phyloP scores from a whole-genome alignment of 768 basidiomycete species.

The Amanita molliuscula region DNA sequence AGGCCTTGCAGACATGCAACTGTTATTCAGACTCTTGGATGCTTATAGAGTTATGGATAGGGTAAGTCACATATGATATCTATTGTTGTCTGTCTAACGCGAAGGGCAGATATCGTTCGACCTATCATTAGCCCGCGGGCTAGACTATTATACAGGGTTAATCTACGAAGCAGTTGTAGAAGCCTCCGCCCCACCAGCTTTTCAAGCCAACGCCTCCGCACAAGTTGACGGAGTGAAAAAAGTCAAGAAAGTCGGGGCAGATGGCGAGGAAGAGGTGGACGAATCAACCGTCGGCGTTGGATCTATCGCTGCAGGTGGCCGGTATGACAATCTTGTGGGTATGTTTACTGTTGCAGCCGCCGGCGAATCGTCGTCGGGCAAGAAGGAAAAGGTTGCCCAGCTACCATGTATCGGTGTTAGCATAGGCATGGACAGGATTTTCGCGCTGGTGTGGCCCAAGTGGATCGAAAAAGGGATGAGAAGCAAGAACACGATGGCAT shows the following conservation, averaged over 20 bases:
- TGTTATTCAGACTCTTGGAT: conserved; percentile 73
- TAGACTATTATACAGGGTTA: conserved; percentile 98
- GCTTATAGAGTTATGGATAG: conserved; percentile 74
- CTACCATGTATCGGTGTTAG: conserved; percentile 90
- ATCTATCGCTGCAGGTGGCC: conserved; percentile 92
- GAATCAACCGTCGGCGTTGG: conserved; percentile 92
- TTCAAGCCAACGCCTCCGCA: conserved; percentile 33
- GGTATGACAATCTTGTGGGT: conserved; percentile 92
- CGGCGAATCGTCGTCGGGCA: conserved; percentile 29
- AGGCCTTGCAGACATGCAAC: conserved; percentile 79
- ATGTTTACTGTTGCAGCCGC: conserved; percentile 82
- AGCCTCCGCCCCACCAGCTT: conserved; percentile 85
- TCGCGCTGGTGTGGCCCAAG: conserved; percentile 82
- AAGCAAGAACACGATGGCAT: conserved; percentile 91
- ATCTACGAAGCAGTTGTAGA: conserved; percentile 96
- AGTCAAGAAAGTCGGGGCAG: conserved; percentile 28
- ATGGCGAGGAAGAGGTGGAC: conserved; percentile 80
- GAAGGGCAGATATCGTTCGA: conserved; percentile 82
- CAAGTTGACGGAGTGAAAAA: conserved; percentile 25
- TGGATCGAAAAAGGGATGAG: conserved; percentile 73
- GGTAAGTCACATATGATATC: conserved; percentile 26
- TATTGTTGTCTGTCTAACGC: background rate
- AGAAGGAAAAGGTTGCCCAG: conserved; percentile 56
- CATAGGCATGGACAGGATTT: conserved; percentile 90
- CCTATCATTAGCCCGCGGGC: conserved; percentile 90